phyloP scores from a whole-genome alignment of 1,284 basidiomycete genomes.

The Puccinia horiana region DNA sequence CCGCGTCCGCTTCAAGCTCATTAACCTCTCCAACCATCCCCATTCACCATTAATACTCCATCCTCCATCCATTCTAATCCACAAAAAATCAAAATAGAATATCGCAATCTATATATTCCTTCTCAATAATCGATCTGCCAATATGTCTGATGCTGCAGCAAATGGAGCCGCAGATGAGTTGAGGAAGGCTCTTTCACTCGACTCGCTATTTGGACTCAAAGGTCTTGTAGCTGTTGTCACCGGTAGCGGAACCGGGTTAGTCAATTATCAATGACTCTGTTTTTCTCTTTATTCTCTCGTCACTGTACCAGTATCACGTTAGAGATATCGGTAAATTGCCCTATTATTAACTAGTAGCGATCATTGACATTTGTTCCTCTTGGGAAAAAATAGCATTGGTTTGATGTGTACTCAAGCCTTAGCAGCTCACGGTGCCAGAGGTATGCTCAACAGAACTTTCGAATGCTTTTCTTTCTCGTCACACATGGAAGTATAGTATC shows the following conservation, averaged over 20 bases:
- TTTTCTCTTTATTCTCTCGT: neutral
- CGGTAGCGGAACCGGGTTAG: conserved; percentile 47
- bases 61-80: neutral
- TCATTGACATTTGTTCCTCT: neutral
- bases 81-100: neutral
- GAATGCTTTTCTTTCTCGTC: neutral
- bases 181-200: conserved; percentile 45
- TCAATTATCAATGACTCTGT: neutral
- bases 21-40: neutral
- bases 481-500: neutral
- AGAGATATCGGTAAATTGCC: neutral
- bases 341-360: neutral
- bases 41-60: neutral
- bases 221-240: conserved; percentile 47
- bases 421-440: conserved; percentile 47
- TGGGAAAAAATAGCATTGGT: conserved; percentile 32
- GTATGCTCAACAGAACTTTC: neutral
- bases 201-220: conserved; percentile 36
- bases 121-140: neutral
- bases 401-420: conserved; percentile 47
- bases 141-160: conserved; percentile 41
- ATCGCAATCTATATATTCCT: too few species aligned
- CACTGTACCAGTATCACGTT: neutral
- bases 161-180: conserved; percentile 34
- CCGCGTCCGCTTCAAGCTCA: neutral